Evolutionary conservation across 441 rosid species (phyloP).

Genomic region (Populus hybrid): DNA sequence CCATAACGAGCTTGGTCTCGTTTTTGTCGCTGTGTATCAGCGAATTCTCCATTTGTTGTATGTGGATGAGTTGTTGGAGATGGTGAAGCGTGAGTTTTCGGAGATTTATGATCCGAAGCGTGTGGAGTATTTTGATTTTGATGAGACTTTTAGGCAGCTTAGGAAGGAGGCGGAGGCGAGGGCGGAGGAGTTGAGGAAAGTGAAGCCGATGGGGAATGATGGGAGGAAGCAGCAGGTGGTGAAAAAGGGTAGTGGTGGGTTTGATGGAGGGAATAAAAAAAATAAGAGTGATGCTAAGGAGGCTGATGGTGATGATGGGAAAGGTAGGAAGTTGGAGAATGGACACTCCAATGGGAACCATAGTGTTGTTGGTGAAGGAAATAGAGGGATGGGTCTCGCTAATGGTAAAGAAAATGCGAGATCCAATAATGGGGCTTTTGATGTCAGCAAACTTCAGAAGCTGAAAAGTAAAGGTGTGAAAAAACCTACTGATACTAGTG

Average conservation of each 20-base stretch:
- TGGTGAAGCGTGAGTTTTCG: constrained; percentile 69
- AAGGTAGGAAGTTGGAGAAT: constrained; percentile 51
- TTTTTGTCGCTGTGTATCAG: constrained; percentile 93
- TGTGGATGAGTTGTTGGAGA: constrained; percentile 78
- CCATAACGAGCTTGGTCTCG: constrained; percentile 91
- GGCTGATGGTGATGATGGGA: constrained; percentile 45
- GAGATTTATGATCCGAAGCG: constrained; percentile 76
- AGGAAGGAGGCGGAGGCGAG: constrained; percentile 91
- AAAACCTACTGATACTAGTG: constrained; percentile 64
- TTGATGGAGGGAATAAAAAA: constrained; percentile 60
- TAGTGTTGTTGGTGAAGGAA: constrained; percentile 30
- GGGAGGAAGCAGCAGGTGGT: constrained; percentile 54
- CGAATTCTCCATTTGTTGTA: constrained; percentile 79
- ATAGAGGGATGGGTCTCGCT: constrained; percentile 46
- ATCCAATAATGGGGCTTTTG: constrained; percentile 71
- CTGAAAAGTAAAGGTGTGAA: constrained; percentile 75
- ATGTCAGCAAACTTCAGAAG: constrained; percentile 86
- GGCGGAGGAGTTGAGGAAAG: constrained; percentile 75
- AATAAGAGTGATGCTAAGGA: constrained; percentile 42
- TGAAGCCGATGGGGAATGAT: constrained; percentile 49
- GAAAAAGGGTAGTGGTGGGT: constrained; percentile 37
- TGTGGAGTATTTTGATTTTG: constrained; percentile 55
- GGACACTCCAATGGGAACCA: constrained; percentile 58
- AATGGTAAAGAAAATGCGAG: constrained; percentile 78
- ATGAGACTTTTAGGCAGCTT: constrained; percentile 89